phyloP scores from a whole-genome alignment of 1,284 basidiomycete species.

The Mycena sp. region DNA sequence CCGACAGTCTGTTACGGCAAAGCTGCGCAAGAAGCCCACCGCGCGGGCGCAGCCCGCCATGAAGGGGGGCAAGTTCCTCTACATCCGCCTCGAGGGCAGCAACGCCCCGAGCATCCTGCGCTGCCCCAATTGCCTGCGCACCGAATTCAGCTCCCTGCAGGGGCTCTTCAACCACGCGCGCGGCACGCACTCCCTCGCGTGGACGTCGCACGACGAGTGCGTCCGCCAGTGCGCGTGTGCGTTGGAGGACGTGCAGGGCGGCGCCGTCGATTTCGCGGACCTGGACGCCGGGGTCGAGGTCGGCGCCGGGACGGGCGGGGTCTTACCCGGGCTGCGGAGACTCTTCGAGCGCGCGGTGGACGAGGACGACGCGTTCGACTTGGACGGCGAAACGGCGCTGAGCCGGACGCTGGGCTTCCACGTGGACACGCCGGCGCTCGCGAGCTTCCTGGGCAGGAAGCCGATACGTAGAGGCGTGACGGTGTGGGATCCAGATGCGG shows the following conservation, averaged over 20 bases:
- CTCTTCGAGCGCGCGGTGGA: constrained; percentile 79
- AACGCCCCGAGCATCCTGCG: constrained; percentile 55
- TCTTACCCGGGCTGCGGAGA: constrained; percentile 68
- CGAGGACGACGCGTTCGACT: constrained; percentile 31
- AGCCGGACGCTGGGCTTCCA: constrained; percentile 74
- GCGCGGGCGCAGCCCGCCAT: constrained; percentile 40
- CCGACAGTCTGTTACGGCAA: constrained; percentile 18
- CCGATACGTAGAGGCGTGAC: constrained; percentile 65
- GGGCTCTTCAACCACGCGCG: constrained; percentile 81
- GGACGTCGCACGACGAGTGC: constrained; percentile 80
- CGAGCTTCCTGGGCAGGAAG: constrained; percentile 72
- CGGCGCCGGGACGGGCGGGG: constrained; percentile 54
- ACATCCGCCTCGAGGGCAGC: constrained; percentile 52
- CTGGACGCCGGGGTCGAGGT: constrained; percentile 60
- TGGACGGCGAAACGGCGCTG: constrained; percentile 48
- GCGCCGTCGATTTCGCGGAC: constrained; percentile 53
- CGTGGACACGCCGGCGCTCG: constrained; percentile 74
- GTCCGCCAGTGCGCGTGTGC: constrained; percentile 67
- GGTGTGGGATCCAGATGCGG: constrained; percentile 57
- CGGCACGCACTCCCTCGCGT: constrained; percentile 71
- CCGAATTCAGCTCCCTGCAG: constrained; percentile 76
- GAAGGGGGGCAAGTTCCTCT: constrained; percentile 49
- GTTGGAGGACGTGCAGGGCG: constrained; percentile 51
- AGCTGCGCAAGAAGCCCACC: constrained; percentile 33
- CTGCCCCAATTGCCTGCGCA: constrained; percentile 64